Evolutionary conservation across 1,139 yeast species (phyloP), one percentile per base, ranked within the genome.

Genomic region (Geotrichum aggregatum): DNA sequence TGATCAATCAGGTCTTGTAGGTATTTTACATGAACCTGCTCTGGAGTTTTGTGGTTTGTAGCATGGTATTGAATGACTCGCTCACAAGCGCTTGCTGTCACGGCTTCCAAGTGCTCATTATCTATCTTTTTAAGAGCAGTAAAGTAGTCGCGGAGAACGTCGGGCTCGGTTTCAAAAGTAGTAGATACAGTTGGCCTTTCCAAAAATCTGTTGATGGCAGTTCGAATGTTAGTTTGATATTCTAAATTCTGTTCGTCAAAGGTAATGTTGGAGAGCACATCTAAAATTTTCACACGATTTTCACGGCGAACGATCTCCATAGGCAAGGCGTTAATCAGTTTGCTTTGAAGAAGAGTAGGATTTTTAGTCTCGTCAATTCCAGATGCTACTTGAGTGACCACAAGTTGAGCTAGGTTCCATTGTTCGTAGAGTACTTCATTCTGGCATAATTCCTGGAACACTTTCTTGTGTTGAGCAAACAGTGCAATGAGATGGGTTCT

Each of bases 401-500:
- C 52, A 5, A 50, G 50, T 14, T 52, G 54, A 11, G 57, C 52
- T 10, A 61, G 44, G n/a, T 35, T 28, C 6, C 45, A 35, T 49
- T 61, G 65, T 39, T 63, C 66, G 41, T 53, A 62, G 18, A 62
- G 57, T 30, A 56, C 42, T 11, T 59, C 59, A 38, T 58, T 57
- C 2, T 44, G 19, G 6, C 59, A 56, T 16, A 63, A 48, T 6
- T 47, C 51, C 13, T 49, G 33, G 18, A 61, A 54, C 1, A 55
- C 44, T 8, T 39, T 45, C 13, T 55, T 50, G 41, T 56, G 21
- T 24, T 56, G 45, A 4, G 60, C 45, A 43, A 54, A 62, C n/a
- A 59, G 36, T 13, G 42, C 49, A 21, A 58, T 50, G 1, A 63
- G 52, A 14, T 40, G 41, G 1, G 47, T 49, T 18, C 58, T 42